Base-by-base conservation (phyloP, 1,284 basidiomycete genomes). In the Sporisorium exsertum region DNA sequence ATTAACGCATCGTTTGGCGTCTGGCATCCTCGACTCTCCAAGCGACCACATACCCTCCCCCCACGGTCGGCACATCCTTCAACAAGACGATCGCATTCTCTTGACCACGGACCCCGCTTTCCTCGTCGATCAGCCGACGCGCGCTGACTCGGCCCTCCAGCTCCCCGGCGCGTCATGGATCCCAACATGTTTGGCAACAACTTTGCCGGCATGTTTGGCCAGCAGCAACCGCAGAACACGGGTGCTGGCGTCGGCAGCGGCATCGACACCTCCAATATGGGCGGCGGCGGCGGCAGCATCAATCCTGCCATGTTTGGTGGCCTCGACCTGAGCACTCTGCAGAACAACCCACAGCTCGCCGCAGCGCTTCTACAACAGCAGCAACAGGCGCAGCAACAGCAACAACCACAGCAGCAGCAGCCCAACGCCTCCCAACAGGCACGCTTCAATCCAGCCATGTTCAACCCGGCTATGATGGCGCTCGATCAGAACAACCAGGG, bases 141-240 rank as follows among this genome's bases (percentile, higher is more conserved):
- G 63, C 62, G 64, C 60, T 63, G 70, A 58, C 37, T 61, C 64
- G 64, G 18, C 60, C 47, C n/a, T 6, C 35, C 16, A 42, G 32
- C 59, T 59, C 51, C 4, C 20, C 27, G 46, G 72, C 64, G 68
- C 68, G 63, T 60, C 68, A 76, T 76, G 73, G 64, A 76, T 57
- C 73, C 73, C 58, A 68, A 71, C 73, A 67, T 76, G 68, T 76
- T 76, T 54, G 68, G 73, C 68, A 76, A 71, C 61, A 61, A 68
- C 51, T 71, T 71, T 68, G 73, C 73, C 58, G 68, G 58, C 64
- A 71, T 75, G 67, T 75, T 75, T 24, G 72, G 72, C 47, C 62
- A 69, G 50, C 64, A 68, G 56, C 71, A 73, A 55, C 69, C 55
- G 26, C 69, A 65, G 46, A 51, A 33, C 16, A 29, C 26, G 12